Evolutionary conservation across 164 flowering plant species (phyloP).

Genomic region (Pachysandra terminalis): DNA sequence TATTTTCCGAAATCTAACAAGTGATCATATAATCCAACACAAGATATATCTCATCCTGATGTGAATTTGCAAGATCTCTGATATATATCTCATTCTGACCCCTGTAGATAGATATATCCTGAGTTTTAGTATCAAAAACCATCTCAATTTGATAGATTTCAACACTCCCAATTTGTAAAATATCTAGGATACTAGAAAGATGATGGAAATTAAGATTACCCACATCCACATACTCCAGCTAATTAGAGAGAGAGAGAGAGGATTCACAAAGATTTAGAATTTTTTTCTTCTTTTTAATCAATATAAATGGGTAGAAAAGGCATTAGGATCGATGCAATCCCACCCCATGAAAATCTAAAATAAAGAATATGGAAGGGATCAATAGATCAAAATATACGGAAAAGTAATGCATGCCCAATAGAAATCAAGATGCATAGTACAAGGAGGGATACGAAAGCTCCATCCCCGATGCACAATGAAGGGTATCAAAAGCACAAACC

Average conservation of each 20-base stretch:
- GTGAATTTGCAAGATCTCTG: neutral
- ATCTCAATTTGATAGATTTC: too few relatives aligned
- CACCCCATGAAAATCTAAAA: neutral
- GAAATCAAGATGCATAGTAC: too few relatives aligned
- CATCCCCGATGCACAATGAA: slow-evolving; percentile 8
- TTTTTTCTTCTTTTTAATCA: too few relatives aligned
- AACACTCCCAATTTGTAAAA: too few relatives aligned
- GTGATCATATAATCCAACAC: neutral
- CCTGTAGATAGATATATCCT: neutral
- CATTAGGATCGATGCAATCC: neutral
- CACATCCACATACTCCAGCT: too few relatives aligned
- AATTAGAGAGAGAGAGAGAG: too few relatives aligned
- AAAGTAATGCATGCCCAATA: slow-evolving; percentile 8
- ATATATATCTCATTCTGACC: too few relatives aligned
- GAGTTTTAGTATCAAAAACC: neutral
- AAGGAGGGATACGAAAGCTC: slow-evolving; percentile 18
- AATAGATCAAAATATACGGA: too few relatives aligned
- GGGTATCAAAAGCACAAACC: slow-evolving; percentile 17
- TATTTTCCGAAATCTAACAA: neutral
- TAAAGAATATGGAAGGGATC: neutral
- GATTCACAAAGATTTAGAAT: too few relatives aligned
- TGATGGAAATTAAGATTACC: too few relatives aligned
- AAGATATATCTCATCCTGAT: neutral
- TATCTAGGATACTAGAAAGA: too few relatives aligned
- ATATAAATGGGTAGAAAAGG: too few relatives aligned